Base-by-base conservation (phyloP, 345 rosid genomes). In the Eucalyptus shirleyi region DNA sequence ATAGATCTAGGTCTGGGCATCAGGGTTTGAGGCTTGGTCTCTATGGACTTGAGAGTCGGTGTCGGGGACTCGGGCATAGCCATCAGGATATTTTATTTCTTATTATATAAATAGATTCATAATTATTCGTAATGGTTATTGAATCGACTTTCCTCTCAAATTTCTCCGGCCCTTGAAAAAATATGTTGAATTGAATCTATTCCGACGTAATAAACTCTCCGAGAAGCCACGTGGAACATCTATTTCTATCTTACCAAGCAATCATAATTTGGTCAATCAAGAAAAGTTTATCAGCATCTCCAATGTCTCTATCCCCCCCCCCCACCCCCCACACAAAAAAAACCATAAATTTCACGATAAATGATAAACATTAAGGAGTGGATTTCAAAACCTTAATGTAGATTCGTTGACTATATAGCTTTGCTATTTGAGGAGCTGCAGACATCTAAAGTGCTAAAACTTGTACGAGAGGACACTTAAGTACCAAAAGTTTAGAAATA, bases 401-500 rank as follows among this genome's bases (percentile, higher is more conserved):
- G 59, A 53, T 21, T 8, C 26, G 5, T 53, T 53, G 11, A 2
- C 26, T 21, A 53, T 4, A 53, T 53, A 53, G 11, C 59, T 53
- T 53, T 21, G 59, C 5, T 19, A 53, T 53, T 51, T 51, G 55
- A 51, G 8, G 19, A 51, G 55, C 4, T 51, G 4, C 2, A 1
- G 23, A 51, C 4, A 51, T 19, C 4, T 51, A 18, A 19, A 51
- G 23, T 51, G 55, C 3, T 3, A 51, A 51, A 51, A 51, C 4
- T 51, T 51, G 9, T 8, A 51, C 2, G 2, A 18, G 3, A 51
- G 0, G 21, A 51, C 0, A 51, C 23, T 51, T 51, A 18, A 51
- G 9, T 51, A 19, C 9, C 0, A 51, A 51, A 51, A 51, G 23
- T 51, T 51, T 0, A 3, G 2, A 51, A 51, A 51, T 51, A 8